phyloP scores from a whole-genome alignment of 2,329 filamentous ascomycete genomes.

The Clarireedia sp. region DNA sequence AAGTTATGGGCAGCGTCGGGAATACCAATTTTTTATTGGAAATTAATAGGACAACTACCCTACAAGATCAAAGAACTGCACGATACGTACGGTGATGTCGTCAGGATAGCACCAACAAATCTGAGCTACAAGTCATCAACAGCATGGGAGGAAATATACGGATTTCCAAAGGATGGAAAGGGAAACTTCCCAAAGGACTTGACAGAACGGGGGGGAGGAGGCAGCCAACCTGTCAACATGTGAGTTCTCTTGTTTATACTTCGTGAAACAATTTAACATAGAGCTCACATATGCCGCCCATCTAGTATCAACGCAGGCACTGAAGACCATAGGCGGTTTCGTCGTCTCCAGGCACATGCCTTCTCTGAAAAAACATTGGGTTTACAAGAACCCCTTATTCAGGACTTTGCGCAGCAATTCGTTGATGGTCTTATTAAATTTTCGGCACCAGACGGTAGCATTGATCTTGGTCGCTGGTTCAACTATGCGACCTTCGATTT shows the following conservation, averaged over 20 bases:
- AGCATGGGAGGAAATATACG: constrained; percentile 13
- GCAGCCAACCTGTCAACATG: neutral
- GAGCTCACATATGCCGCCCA: neutral
- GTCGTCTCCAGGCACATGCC: constrained; percentile 24
- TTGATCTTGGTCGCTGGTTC: constrained; percentile 28
- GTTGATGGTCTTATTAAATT: constrained; percentile 4
- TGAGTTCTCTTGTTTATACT: neutral
- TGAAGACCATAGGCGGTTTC: constrained; percentile 24
- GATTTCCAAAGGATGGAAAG: neutral
- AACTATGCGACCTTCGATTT: constrained; percentile 33
- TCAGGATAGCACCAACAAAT: constrained; percentile 13
- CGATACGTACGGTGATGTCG: constrained; percentile 13
- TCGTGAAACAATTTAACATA: neutral
- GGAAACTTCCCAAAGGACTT: constrained; percentile 1
- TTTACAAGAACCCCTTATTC: constrained; percentile 23
- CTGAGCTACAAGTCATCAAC: constrained; percentile 8
- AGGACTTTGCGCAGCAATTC: constrained; percentile 4
- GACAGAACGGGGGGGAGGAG: neutral
- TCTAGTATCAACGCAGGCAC: neutral
- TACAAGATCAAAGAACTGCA: constrained; percentile 7
- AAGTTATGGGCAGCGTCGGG: constrained; percentile 3
- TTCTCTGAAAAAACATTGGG: constrained; percentile 29
- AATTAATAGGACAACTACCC: neutral
- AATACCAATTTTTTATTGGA: constrained; percentile 3
- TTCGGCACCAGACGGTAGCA: neutral